Percentiles rank a stretch among this genome's conserved stretches.
Evolutionary conservation across 2,329 filamentous ascomycete species (phyloP).

Genomic region (Colletotrichum sp.): DNA sequence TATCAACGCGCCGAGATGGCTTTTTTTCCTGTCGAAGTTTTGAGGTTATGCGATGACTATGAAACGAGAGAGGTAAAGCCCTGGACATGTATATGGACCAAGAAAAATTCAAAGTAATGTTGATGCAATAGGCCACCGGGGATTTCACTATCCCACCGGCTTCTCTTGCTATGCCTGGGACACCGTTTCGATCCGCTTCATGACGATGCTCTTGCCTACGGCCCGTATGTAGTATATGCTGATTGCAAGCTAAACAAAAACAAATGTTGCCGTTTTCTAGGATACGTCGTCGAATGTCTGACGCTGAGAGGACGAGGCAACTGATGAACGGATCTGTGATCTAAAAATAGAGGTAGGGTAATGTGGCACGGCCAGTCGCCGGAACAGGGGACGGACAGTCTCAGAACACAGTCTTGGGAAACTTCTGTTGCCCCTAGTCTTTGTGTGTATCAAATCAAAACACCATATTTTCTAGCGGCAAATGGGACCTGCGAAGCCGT

Average conservation of each 20-base stretch:
- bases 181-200: not conserved
- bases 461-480: not conserved
- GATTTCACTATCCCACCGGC: not conserved
- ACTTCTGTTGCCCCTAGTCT: not conserved
- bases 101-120: not conserved
- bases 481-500: not conserved
- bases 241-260: not conserved
- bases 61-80: not conserved
- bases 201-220: not conserved
- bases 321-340: not conserved
- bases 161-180: not conserved
- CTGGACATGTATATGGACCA: not conserved
- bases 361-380: not conserved
- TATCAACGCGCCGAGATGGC: not conserved
- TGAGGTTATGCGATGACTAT: not conserved
- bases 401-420: not conserved
- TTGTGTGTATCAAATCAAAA: not conserved
- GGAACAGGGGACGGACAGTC: not conserved
- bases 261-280: not conserved
- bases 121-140: not conserved
- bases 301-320: not conserved
- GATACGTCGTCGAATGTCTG: not conserved
- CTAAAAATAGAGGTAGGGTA: not conserved
- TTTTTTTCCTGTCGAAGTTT: not conserved
- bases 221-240: not conserved